Conservation (phyloP, 2,329 filamentous ascomycete species). For the Cercospora sp. region DNA sequence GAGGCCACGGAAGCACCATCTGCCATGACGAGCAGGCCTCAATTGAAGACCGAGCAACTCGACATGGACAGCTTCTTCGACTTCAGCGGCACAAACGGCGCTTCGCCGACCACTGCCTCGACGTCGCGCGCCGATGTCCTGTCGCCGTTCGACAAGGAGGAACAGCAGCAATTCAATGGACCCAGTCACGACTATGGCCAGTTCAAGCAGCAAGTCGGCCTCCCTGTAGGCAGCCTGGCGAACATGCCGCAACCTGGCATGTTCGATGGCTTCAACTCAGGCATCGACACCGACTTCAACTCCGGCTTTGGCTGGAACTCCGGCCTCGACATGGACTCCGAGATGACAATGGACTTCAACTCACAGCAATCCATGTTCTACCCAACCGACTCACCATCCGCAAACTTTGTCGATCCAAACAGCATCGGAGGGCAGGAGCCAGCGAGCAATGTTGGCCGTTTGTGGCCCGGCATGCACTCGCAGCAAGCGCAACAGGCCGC, state of each 20-base stretch:
- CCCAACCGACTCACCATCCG: slow-evolving; percentile 43
- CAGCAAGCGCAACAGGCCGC: slow-evolving; percentile 67
- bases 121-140: slow-evolving; percentile 33
- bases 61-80: slow-evolving; percentile 45
- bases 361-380: slow-evolving; percentile 63
- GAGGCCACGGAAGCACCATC: slow-evolving; percentile 1
- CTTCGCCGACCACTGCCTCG: slow-evolving; percentile 33
- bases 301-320: slow-evolving; percentile 60
- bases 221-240: slow-evolving; percentile 79
- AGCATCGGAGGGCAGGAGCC: slow-evolving; percentile 64
- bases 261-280: slow-evolving; percentile 47
- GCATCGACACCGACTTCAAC: slow-evolving; percentile 66
- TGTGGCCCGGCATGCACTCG: slow-evolving; percentile 93
- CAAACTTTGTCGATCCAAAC: slow-evolving; percentile 71
- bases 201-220: slow-evolving; percentile 92
- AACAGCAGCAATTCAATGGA: slow-evolving; percentile 41
- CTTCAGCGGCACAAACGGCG: slow-evolving; percentile 40
- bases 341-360: slow-evolving; percentile 66
- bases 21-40: slow-evolving; percentile 30
- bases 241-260: slow-evolving; percentile 70
- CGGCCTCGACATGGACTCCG: slow-evolving; percentile 52
- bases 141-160: slow-evolving; percentile 40
- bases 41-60: slow-evolving; percentile 40
- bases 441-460: slow-evolving; percentile 61
- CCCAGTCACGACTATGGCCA: slow-evolving; percentile 94